Conservation (phyloP, 2,329 filamentous ascomycete genomes). For the Zasmidium citrigriseum region DNA sequence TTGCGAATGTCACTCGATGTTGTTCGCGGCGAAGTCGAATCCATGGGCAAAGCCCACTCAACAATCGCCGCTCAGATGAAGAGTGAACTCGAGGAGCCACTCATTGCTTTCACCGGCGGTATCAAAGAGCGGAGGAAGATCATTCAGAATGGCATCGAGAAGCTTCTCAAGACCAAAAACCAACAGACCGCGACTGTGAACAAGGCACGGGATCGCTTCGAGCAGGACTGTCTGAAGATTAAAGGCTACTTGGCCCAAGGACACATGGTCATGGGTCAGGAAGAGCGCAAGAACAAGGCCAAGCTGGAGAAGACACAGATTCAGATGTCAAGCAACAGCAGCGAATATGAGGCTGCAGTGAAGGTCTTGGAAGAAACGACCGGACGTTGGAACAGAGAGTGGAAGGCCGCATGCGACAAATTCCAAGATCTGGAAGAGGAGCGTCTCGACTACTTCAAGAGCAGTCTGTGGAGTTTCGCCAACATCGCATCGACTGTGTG, state of each 20-base stretch:
- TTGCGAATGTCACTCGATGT: conserved; percentile 83
- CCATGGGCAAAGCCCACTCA: conserved; percentile 91
- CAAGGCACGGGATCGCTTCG: conserved; percentile 92
- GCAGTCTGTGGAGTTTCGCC: conserved; percentile 95
- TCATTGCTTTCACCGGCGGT: conserved; percentile 86
- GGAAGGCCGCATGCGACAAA: conserved; percentile 96
- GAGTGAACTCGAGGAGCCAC: conserved; percentile 88
- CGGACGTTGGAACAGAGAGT: conserved; percentile 93
- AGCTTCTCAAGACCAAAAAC: conserved; percentile 87
- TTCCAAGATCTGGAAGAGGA: conserved; percentile 99
- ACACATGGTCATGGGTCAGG: conserved; percentile 99
- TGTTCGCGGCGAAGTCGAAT: conserved; percentile 83
- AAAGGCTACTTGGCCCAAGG: conserved; percentile 98
- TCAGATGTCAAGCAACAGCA: conserved; percentile 85
- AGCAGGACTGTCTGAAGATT: conserved; percentile 97
- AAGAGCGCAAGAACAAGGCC: conserved; percentile 97
- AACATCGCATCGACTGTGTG: conserved; percentile 97
- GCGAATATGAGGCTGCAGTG: conserved; percentile 89
- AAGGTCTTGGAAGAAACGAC: conserved; percentile 95
- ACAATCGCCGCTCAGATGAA: conserved; percentile 93
- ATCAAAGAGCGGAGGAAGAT: conserved; percentile 98
- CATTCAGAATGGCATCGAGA: conserved; percentile 90
- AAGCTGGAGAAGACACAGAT: conserved; percentile 99
- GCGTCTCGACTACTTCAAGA: conserved; percentile 94
- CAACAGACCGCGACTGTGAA: conserved; percentile 90